These are phyloP conservation scores for Noccaea caerulescens DNA, from an alignment of 345 rosid genomes.

Conservation along the genomic window DNA sequence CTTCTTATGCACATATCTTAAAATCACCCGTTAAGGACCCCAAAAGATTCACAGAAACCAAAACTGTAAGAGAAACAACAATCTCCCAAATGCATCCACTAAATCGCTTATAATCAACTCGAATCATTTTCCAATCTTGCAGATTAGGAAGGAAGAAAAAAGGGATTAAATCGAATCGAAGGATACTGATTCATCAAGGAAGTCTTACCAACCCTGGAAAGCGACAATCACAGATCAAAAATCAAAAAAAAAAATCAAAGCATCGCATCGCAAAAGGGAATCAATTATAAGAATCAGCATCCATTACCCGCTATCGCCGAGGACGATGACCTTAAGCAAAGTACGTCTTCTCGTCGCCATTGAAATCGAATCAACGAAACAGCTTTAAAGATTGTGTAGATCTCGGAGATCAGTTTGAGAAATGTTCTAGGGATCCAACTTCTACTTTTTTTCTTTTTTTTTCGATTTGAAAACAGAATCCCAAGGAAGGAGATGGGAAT, in stretches of 20 bases:
- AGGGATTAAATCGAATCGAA: conserved; percentile 7
- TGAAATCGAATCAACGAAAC: conserved; percentile 30
- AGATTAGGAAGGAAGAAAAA: not conserved
- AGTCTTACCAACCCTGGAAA: conserved; percentile 95
- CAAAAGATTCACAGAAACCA: conserved; percentile 20
- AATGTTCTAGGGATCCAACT: conserved; percentile 26
- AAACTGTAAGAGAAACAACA: not conserved
- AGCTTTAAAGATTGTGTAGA: not conserved
- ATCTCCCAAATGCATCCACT: not conserved
- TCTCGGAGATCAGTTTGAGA: not conserved
- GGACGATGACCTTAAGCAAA: conserved; percentile 97
- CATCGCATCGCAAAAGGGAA: not conserved
- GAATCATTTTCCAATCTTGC: not conserved
- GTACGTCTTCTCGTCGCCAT: conserved; percentile 91
- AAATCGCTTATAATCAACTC: not conserved
- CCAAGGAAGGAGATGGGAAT: not conserved
- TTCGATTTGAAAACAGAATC: conserved; percentile 27
- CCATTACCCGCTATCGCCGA: conserved; percentile 95
- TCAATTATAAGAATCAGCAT: not conserved
- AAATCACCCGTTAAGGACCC: conserved; percentile 16
- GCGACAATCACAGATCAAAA: conserved; percentile 27
- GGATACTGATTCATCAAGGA: conserved; percentile 99
- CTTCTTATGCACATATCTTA: conserved; percentile 84
- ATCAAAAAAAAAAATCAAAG: conserved; percentile 2
- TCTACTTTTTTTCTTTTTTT: not conserved